Percentiles rank a stretch among this genome's conserved stretches.
Evolutionary conservation across 2,329 filamentous ascomycete genomes (phyloP).

Genomic region (Scedosporium aurantiacum): DNA sequence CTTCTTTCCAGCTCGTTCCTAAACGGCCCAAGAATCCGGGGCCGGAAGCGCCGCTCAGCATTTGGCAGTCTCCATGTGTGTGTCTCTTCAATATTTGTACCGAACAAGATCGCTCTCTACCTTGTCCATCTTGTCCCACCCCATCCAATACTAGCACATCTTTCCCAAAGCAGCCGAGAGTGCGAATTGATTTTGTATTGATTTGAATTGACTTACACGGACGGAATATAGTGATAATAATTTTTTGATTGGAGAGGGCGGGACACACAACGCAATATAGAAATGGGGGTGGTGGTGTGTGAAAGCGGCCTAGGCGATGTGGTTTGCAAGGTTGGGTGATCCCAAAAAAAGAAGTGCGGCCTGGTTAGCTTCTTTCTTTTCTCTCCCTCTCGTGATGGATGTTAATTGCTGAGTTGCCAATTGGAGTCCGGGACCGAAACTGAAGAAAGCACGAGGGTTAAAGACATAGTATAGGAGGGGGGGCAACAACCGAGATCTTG

Average conservation of each 20-base stretch:
- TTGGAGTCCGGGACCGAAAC: background rate
- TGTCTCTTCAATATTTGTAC: background rate
- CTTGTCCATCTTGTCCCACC: background rate
- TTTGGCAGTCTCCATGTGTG: background rate
- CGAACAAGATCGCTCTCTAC: background rate
- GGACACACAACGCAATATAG: background rate
- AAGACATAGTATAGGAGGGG: background rate
- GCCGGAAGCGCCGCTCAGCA: background rate
- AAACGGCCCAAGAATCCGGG: background rate
- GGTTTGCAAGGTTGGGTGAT: background rate
- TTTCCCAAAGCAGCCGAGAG: background rate
- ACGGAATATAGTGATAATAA: background rate
- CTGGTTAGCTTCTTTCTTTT: background rate
- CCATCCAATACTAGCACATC: background rate
- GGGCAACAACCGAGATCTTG: slow-evolving; percentile 2
- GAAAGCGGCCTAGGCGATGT: background rate
- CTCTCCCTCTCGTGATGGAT: background rate
- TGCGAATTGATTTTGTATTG: background rate
- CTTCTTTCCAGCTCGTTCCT: background rate
- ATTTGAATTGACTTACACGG: background rate
- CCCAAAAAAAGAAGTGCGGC: background rate
- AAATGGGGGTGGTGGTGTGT: background rate
- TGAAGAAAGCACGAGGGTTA: background rate
- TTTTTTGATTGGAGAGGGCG: slow-evolving; percentile 1
- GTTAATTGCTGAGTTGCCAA: background rate